These are phyloP conservation scores for Odonthalia washingtoniensis DNA, from an alignment of 31 red algal species.

Conservation along the genomic window DNA sequence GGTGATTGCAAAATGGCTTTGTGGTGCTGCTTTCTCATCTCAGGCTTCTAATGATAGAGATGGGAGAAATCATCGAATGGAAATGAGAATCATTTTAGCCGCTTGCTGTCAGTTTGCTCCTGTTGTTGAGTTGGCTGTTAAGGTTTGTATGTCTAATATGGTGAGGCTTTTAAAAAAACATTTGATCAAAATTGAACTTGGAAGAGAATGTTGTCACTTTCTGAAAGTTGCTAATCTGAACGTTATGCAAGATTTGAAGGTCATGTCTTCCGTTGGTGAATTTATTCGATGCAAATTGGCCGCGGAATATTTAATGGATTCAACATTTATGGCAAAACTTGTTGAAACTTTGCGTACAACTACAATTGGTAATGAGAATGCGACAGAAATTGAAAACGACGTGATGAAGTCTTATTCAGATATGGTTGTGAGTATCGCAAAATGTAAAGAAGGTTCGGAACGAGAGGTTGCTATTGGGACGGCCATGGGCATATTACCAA, in stretches of 20 bases:
- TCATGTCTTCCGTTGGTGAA: neutral
- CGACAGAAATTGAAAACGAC: neutral
- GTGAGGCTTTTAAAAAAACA: neutral
- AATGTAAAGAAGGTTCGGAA: neutral
- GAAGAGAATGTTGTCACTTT: constrained; percentile 11
- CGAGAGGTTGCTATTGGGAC: constrained; percentile 32
- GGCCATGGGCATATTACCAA: constrained; percentile 39
- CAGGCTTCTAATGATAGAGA: neutral
- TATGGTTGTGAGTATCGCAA: constrained; percentile 26
- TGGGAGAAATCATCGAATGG: neutral
- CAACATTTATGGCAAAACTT: neutral
- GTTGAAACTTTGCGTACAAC: neutral
- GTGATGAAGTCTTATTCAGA: constrained; percentile 12
- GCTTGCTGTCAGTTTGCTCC: constrained; percentile 29
- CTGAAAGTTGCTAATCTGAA: constrained; percentile 20
- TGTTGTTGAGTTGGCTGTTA: neutral
- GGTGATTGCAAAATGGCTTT: constrained; percentile 28
- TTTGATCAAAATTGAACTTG: neutral
- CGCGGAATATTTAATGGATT: neutral
- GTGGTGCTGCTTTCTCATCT: neutral
- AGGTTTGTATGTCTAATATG: neutral
- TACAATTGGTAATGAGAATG: neutral
- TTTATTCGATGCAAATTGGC: neutral
- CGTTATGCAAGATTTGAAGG: neutral
- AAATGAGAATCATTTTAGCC: neutral